phyloP scores from a whole-genome alignment of 1,139 yeast genomes.

The Pichia sp. region DNA sequence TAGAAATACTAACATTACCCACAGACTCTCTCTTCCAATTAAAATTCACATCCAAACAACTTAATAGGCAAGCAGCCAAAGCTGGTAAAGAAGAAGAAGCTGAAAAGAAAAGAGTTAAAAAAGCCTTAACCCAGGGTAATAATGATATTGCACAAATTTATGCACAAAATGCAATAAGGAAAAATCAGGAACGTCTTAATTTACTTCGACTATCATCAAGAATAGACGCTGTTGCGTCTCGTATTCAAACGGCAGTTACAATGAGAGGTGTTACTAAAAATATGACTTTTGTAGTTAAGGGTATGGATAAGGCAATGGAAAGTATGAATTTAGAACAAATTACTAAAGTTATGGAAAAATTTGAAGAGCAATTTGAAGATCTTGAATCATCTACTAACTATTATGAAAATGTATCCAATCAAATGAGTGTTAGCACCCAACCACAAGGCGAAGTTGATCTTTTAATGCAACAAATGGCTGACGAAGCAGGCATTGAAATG shows the following conservation, averaged over 20 bases:
- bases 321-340: slow-evolving; percentile 92
- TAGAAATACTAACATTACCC: not conserved
- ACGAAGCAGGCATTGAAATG: slow-evolving; percentile 93
- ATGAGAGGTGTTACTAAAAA: slow-evolving; percentile 93
- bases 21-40: slow-evolving; percentile 48
- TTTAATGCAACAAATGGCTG: slow-evolving; percentile 89
- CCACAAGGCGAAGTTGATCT: slow-evolving; percentile 96
- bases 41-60: slow-evolving; percentile 86
- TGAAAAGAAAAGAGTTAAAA: slow-evolving; percentile 85
- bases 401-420: slow-evolving; percentile 84
- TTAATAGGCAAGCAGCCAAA: slow-evolving; percentile 80
- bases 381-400: slow-evolving; percentile 90
- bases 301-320: slow-evolving; percentile 95
- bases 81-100: slow-evolving; percentile 86
- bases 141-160: slow-evolving; percentile 90
- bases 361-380: slow-evolving; percentile 93
- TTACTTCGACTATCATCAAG: slow-evolving; percentile 77
- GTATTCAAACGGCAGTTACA: slow-evolving; percentile 96
- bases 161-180: slow-evolving; percentile 94
- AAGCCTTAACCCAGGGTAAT: slow-evolving; percentile 80
- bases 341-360: slow-evolving; percentile 93
- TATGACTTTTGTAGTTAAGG: slow-evolving; percentile 86
- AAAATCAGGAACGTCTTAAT: slow-evolving; percentile 80
- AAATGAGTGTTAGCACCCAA: slow-evolving; percentile 79
- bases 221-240: slow-evolving; percentile 90